phyloP scores from a whole-genome alignment of 2,329 filamentous ascomycete species.

The Dothideomycetes sp. region DNA sequence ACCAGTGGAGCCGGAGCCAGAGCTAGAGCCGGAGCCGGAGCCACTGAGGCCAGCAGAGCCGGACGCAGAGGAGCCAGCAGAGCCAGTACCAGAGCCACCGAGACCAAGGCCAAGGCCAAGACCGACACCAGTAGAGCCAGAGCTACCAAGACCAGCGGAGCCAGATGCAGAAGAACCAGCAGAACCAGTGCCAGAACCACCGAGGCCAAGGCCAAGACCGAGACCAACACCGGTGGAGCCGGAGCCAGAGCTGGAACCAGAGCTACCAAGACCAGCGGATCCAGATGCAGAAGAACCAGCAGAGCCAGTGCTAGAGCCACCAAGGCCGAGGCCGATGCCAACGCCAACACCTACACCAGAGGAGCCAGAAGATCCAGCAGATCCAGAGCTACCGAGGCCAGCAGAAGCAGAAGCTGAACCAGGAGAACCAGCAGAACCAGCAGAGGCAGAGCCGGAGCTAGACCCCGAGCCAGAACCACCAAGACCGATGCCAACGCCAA shows the following conservation, averaged over 20 bases:
- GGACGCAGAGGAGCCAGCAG: background rate
- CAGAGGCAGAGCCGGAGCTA: slow-evolving; percentile 3
- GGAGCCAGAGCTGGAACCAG: background rate
- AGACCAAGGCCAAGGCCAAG: no score
- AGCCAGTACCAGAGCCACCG: slow-evolving; percentile 1
- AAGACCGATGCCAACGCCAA: no score
- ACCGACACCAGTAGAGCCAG: background rate
- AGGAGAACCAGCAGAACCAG: background rate
- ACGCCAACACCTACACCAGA: background rate
- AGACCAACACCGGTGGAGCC: slow-evolving; percentile 1
- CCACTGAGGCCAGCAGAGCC: background rate
- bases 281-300: background rate
- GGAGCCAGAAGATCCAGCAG: no score
- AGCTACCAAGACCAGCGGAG: no score
- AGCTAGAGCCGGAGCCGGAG: slow-evolving; percentile 1
- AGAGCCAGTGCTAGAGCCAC: slow-evolving; percentile 1
- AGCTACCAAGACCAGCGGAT: background rate
- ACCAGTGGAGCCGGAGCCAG: slow-evolving; percentile 2
- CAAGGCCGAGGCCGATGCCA: slow-evolving; percentile 1
- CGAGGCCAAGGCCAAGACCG: slow-evolving; percentile 1
- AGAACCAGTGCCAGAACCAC: background rate
- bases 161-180: slow-evolving; percentile 3
- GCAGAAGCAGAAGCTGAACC: background rate
- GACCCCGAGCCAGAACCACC: slow-evolving; percentile 8
- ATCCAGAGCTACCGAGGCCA: slow-evolving; percentile 2